Evolutionary conservation across 768 basidiomycete species (phyloP), one percentile per base, ranked within the genome.

Genomic region (Tricholoma furcatifolium): DNA sequence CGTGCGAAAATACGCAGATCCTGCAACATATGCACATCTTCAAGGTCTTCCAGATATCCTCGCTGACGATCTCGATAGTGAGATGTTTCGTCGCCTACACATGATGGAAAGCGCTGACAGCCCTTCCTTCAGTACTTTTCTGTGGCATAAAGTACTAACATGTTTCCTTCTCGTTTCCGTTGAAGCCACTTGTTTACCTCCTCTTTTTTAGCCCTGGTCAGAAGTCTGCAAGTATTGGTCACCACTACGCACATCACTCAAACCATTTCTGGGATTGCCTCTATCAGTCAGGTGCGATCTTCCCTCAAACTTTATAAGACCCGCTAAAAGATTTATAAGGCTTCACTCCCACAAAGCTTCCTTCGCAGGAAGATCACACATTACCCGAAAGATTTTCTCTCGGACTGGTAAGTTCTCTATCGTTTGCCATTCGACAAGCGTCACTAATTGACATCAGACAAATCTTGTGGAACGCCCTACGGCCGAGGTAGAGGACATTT

Each of bases 201-300:
- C 23, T 8, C 7, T 47, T 47, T 27, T 47, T 0, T 41, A 91
- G 86, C 61, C 87, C 87, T 2, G 91, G 89, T 1, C 67, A 77
- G 56, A 77, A 72, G 63, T 91, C 90, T 0, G 84, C 87, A 0
- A 74, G 75, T 51, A 73, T 75, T 2, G 91, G 91, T 0, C 87
- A 90, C 65, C 91, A 93, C 64, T 94, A 84, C 59, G 87, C 84
- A 1, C 82, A 87, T 61, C 84, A 84, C 0, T 84, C 84, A 2
- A 93, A 94, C 61, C 89, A 91, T 57, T 93, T 93, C 66, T 93
- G 88, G 87, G 72, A 68, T 40, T 88, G 87, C 54, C 72, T 94
- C 0, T 74, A 87, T 58, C 73, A 74, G 39, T 84, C 88, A 41
- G 85, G 90, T 82, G 57, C 30, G 64, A 58, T 46, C 21, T n/a